phyloP scores from a whole-genome alignment of 371 early-diverging fungal species.

The Rhizomucor miehei region DNA sequence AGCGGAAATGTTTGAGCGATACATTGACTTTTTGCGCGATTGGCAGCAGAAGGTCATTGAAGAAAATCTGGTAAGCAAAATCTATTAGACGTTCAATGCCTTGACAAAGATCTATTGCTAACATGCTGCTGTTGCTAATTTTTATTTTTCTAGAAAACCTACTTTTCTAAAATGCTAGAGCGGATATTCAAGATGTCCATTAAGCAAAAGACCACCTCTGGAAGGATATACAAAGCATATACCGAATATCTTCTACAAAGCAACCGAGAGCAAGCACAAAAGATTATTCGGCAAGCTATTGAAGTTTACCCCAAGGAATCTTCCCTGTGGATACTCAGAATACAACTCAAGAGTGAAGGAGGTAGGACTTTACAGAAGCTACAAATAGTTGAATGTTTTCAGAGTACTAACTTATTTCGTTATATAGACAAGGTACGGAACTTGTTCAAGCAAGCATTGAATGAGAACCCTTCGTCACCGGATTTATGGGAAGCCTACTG shows the following conservation, averaged over 20 bases:
- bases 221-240: constrained; percentile 48
- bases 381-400: constrained; percentile 1
- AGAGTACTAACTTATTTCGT: too few relatives aligned
- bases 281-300: constrained; percentile 19
- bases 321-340: constrained; percentile 42
- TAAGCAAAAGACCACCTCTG: constrained; percentile 39
- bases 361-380: constrained; percentile 7
- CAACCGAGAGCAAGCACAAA: constrained; percentile 2
- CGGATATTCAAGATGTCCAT: constrained; percentile 32
- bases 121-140: background rate
- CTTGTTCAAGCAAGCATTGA: constrained; percentile 32
- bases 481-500: constrained; percentile 48
- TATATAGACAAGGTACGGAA: constrained; percentile 14
- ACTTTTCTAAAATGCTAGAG: constrained; percentile 27
- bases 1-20: constrained; percentile 57
- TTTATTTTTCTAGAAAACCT: constrained; percentile 39
- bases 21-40: constrained; percentile 55
- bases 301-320: constrained; percentile 33
- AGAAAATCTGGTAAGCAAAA: constrained; percentile 47
- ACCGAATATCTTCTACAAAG: constrained; percentile 25
- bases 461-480: constrained; percentile 33
- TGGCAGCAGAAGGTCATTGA: constrained; percentile 50
- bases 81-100: too few relatives aligned
- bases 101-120: too few relatives aligned
- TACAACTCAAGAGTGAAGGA: constrained; percentile 14